phyloP scores from a whole-genome alignment of 495 filamentous ascomycete species.

The Immersiella caudata region DNA sequence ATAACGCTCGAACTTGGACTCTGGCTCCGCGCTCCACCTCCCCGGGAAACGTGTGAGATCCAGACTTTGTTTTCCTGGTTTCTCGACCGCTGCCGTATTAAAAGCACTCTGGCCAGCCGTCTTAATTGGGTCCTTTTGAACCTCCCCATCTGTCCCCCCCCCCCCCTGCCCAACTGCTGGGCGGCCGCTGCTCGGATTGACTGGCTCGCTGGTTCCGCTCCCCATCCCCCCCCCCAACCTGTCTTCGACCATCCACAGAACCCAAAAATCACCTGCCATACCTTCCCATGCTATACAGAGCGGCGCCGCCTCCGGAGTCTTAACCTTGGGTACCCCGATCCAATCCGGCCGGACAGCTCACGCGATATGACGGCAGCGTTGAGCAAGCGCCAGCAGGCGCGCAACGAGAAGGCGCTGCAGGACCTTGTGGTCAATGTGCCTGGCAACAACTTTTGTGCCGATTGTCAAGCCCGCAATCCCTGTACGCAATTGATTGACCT shows the following conservation, averaged over 20 bases:
- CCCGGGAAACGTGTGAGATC: not conserved
- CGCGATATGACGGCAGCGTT: slow-evolving; percentile 52
- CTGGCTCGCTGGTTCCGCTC: slow-evolving; percentile 7
- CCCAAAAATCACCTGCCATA: slow-evolving; percentile 6
- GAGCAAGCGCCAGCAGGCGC: slow-evolving; percentile 94
- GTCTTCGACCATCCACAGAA: slow-evolving; percentile 18
- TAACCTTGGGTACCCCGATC: slow-evolving; percentile 3
- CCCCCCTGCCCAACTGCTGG: not conserved
- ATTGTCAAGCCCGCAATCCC: slow-evolving; percentile 90
- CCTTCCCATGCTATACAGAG: slow-evolving; percentile 3
- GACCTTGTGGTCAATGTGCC: slow-evolving; percentile 85
- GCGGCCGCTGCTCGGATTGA: slow-evolving; percentile 13
- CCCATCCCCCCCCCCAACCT: slow-evolving; percentile 13
- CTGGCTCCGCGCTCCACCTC: not conserved
- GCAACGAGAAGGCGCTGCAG: slow-evolving; percentile 89
- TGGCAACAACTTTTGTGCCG: slow-evolving; percentile 93
- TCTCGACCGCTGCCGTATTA: not conserved
- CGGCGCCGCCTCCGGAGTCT: slow-evolving; percentile 5
- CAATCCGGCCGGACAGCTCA: slow-evolving; percentile 11
- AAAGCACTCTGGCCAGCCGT: slow-evolving; percentile 12
- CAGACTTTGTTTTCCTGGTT: slow-evolving; percentile 15
- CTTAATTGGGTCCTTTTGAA: slow-evolving; percentile 4
- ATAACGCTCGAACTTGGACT: not conserved
- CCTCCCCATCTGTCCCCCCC: not conserved
- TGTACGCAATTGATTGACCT: slow-evolving; percentile 58